phyloP scores from a whole-genome alignment of 2,329 filamentous ascomycete genomes.

The Conoideocrella luteorostrata region DNA sequence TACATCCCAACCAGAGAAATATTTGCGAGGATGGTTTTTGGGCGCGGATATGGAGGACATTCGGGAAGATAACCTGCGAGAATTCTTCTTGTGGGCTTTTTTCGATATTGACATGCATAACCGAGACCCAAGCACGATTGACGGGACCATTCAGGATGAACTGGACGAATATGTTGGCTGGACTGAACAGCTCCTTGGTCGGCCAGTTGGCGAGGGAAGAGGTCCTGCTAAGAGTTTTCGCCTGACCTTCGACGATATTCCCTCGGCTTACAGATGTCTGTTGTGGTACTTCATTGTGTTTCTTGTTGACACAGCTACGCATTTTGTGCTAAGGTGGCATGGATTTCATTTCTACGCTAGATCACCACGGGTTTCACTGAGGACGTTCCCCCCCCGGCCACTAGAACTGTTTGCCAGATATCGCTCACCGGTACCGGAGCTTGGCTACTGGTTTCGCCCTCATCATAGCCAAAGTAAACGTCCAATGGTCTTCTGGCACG shows the following conservation, averaged over 20 bases:
- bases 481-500: conserved; percentile 64
- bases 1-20: conserved; percentile 48
- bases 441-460: conserved; percentile 62
- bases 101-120: conserved; percentile 41
- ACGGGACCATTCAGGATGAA: conserved; percentile 31
- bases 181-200: conserved; percentile 48
- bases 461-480: conserved; percentile 43
- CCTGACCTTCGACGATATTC: conserved; percentile 59
- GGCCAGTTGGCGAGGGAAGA: conserved; percentile 44
- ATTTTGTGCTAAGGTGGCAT: conserved; percentile 36
- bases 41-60: conserved; percentile 52
- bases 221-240: conserved; percentile 52
- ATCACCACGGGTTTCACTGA: conserved; percentile 16
- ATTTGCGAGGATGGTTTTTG: conserved; percentile 61
- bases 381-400: conserved; percentile 53
- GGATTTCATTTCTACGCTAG: conserved; percentile 48
- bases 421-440: conserved; percentile 39
- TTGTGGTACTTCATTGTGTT: conserved; percentile 57
- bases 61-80: conserved; percentile 58
- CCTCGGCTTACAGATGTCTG: conserved; percentile 54
- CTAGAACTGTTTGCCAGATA: conserved; percentile 38
- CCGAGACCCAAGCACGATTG: conserved; percentile 11
- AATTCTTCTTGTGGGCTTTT: conserved; percentile 64
- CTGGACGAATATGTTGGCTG: conserved; percentile 41
- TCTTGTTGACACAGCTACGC: conserved; percentile 45